Conservation (phyloP, 768 basidiomycete species). For the Suillus luteus region DNA sequence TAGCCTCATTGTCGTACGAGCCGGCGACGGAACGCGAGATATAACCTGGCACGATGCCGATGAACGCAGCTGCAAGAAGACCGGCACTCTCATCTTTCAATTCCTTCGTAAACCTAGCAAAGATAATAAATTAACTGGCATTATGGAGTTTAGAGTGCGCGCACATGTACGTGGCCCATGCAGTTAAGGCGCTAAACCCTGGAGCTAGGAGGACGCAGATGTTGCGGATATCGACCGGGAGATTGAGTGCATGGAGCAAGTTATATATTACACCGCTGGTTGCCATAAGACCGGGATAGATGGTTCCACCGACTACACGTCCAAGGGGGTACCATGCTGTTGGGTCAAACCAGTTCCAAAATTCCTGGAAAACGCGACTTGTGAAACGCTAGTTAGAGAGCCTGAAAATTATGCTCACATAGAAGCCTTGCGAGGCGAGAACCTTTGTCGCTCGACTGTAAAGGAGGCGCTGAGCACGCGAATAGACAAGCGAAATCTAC, state of each 20-base stretch:
- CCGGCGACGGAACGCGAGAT: conserved; percentile 99
- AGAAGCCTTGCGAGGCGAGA: conserved; percentile 91
- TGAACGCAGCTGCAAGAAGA: conserved; percentile 96
- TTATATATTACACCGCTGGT: conserved; percentile 98
- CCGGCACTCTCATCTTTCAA: conserved; percentile 95
- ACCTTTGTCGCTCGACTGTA: conserved; percentile 89
- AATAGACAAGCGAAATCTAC: conserved; percentile 32
- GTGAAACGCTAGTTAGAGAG: conserved; percentile 9
- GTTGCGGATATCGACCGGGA: conserved; percentile 97
- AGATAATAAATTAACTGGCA: neutral
- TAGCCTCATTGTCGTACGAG: conserved; percentile 99
- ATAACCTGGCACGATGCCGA: conserved; percentile 97
- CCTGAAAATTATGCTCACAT: conserved; percentile 54
- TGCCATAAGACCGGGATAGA: conserved; percentile 98
- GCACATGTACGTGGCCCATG: conserved; percentile 95
- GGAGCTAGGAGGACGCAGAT: conserved; percentile 96
- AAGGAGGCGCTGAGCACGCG: conserved; percentile 11
- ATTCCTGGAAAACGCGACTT: conserved; percentile 63
- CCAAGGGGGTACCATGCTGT: conserved; percentile 99
- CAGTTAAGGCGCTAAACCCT: conserved; percentile 94
- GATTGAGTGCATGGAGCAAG: conserved; percentile 79
- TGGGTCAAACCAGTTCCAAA: conserved; percentile 99
- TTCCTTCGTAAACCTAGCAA: conserved; percentile 87
- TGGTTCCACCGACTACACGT: conserved; percentile 96
- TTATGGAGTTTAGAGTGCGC: conserved; percentile 25